Evolutionary conservation across 2,329 filamentous ascomycete genomes (phyloP).

Genomic region (Aspergillus udagawae): DNA sequence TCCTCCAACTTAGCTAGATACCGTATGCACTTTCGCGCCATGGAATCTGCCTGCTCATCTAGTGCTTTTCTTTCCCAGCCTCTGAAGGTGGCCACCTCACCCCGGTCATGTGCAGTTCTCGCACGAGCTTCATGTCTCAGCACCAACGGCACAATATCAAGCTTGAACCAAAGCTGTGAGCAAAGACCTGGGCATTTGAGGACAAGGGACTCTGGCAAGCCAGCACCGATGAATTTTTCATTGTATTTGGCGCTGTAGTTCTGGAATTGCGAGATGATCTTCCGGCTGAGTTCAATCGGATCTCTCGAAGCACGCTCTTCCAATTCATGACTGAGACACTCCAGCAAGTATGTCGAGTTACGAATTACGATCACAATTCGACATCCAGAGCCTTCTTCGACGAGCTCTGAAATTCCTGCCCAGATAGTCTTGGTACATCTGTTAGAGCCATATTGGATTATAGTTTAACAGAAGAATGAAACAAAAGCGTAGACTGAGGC

Average conservation of each 20-base stretch:
- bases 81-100: conserved; percentile 19
- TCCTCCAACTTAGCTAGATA: conserved; percentile 24
- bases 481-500: too few species aligned
- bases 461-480: too few species aligned
- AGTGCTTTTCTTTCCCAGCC: conserved; percentile 53
- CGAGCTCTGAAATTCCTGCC: background rate
- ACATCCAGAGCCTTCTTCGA: background rate
- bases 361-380: conserved; percentile 61
- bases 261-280: conserved; percentile 53
- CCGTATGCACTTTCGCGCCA: conserved; percentile 71
- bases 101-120: conserved; percentile 1
- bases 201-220: conserved; percentile 56
- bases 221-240: conserved; percentile 68
- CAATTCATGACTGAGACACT: conserved; percentile 48
- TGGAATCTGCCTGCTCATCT: conserved; percentile 73
- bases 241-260: conserved; percentile 60
- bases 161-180: conserved; percentile 65
- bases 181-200: conserved; percentile 61
- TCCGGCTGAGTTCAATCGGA: conserved; percentile 51
- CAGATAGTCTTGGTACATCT: too few species aligned
- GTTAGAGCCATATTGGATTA: too few species aligned
- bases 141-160: conserved; percentile 68
- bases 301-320: conserved; percentile 51
- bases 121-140: conserved; percentile 33
- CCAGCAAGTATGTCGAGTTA: conserved; percentile 66